A percentile compares a stretch with the other conserved stretches of the same genome.
Evolutionary conservation across 2,329 filamentous ascomycete genomes (phyloP).

Genomic region (Rhynchosporium secalis): DNA sequence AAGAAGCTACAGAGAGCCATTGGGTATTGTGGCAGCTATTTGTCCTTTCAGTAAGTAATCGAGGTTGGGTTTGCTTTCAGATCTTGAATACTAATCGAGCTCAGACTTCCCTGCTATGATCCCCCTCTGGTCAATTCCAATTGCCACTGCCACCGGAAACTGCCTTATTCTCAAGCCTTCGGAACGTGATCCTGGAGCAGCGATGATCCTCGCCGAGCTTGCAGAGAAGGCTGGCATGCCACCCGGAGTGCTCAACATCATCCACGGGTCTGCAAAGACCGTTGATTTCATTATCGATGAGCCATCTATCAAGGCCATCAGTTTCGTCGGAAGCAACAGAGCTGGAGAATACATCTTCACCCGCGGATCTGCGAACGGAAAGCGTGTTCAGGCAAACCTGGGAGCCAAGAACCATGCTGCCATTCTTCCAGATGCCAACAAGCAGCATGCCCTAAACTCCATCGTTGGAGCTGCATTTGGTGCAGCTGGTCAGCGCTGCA

Average conservation of each 20-base stretch:
- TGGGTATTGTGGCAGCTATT: conserved; percentile 80
- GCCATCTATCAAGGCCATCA: conserved; percentile 81
- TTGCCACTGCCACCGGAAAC: conserved; percentile 82
- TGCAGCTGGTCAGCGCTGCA: conserved; percentile 81
- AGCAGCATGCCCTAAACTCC: conserved; percentile 84
- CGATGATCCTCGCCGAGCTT: conserved; percentile 83
- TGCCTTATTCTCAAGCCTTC: conserved; percentile 84
- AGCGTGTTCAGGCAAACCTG: conserved; percentile 84
- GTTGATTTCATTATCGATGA: conserved; percentile 87
- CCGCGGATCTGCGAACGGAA: conserved; percentile 78
- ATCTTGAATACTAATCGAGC: conserved; percentile 21
- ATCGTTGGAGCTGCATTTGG: conserved; percentile 83
- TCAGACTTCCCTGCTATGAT: conserved; percentile 90
- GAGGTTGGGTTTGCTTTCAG: too few species aligned
- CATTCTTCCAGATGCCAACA: conserved; percentile 83
- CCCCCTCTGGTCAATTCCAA: conserved; percentile 85
- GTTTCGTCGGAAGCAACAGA: conserved; percentile 85
- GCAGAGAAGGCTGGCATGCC: conserved; percentile 80
- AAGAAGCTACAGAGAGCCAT: conserved; percentile 75
- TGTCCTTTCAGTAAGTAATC: conserved; percentile 74
- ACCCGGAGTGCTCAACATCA: conserved; percentile 76
- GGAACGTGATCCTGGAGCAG: conserved; percentile 79
- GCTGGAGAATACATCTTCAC: conserved; percentile 84
- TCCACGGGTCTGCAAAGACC: conserved; percentile 77
- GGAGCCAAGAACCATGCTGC: conserved; percentile 88